Base-by-base conservation (phyloP, 192 early-diverging fungal genomes). In the Backusella luteola region DNA sequence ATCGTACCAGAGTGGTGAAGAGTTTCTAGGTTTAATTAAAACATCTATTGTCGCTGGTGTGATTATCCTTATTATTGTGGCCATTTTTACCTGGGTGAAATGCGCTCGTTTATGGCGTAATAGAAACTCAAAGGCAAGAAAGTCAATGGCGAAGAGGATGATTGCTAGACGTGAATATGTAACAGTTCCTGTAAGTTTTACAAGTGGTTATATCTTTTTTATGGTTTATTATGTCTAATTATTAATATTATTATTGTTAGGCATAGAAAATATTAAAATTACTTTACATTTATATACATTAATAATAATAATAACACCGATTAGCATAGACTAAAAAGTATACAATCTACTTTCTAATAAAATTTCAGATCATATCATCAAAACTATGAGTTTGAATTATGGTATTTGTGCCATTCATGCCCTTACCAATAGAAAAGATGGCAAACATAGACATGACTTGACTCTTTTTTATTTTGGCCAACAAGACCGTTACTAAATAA, bases 151-250 rank as follows among this genome's bases (percentile, higher is more conserved):
- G 12, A 46, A 73, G 29, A 29, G 32, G 15, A 66, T 77, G 72
- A 19, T 81, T n/a, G 34, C 44, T 17, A 76, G 69, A 67, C 42
- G 73, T n/a, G 80, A 81, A 56, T 81, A 77, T 68, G 73, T 77
- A 14, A 81, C 80, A 19, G 72, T 77, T 7, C 80, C 80, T 21
- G 80, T 76, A 68, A 76, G 73, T 29, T 63, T 63, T 32, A 32
- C 32, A 32, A 32, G 8, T 2, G 5, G 8, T 1, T 59, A 23
- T 23, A 56, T 7, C 1, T 63, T 26, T 63, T 26, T 12, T 3
- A 29, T 2, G 0, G 14, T 11, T 26, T 63, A 63, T 26, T 12
- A 12, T 63, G 26, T 11, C 11, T 59, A 23, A 19, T 6, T 49
- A 6, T 53, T 53, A 32, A 39, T 29, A 12, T 63, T 63, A 14